Evolutionary conservation across 2,329 filamentous ascomycete genomes (phyloP), one percentile per base, ranked within the genome.

Genomic region (Diaporthe helianthi): DNA sequence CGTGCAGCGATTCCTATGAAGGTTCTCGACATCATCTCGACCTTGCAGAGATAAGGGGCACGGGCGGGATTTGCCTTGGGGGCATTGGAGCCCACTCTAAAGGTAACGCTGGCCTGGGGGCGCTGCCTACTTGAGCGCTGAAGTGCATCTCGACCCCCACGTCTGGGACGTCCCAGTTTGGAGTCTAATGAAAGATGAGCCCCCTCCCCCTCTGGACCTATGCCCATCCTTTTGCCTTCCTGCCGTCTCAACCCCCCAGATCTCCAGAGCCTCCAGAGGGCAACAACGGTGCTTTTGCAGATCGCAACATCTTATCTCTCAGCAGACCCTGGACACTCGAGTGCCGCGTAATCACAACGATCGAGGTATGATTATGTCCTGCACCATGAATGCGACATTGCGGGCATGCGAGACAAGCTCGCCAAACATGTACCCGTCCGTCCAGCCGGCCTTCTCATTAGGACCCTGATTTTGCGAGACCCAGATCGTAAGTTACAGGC

Each of bases 71-170:
- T 51, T 53, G 52, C 63, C 54, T 69, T 38, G 53, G 52, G 44
- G 55, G 64, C 49, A 46, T 49, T 44, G 5, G 19, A 67, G 63
- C 44, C 68, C 68, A 69, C 68, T 63, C 38, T 19, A 44, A 47
- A 47, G 24, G 68, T 60, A 67, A 69, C 68, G 46, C 65, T 58
- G 64, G 52, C 15, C 41, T 24, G 53, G 52, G 52, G n/a, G 12
- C 44, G n/a, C 44, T 41, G 29, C 49, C 24, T 53, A 26, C 63
- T 53, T 31, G 49, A 60, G 46, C n/a, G 46, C 24, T 61, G 68
- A 69, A 61, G 61, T 47, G 68, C 61, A 69, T 69, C 53, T 36
- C 60, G 68, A 66, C 68, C 68, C 61, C 68, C 65, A 63, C 68
- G 65, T 54, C 47, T 29, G 19, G 46, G 53, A 63, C 68, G 65